phyloP scores from a whole-genome alignment of 1,284 basidiomycete genomes.

The Boletus sp. region DNA sequence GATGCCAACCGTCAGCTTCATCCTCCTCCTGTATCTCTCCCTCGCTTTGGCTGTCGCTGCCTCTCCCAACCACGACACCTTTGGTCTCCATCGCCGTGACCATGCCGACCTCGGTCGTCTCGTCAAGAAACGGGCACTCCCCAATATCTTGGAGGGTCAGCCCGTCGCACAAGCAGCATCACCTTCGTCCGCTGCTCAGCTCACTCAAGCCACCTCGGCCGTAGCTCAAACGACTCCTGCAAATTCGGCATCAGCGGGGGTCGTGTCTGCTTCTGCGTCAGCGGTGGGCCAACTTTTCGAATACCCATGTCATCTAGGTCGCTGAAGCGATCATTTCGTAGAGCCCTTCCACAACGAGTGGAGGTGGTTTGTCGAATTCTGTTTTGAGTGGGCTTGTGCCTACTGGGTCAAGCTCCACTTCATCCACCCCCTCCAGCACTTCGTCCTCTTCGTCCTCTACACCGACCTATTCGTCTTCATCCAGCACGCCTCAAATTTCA shows the following conservation, averaged over 20 bases:
- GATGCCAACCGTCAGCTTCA: constrained; percentile 45
- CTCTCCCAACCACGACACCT: constrained; percentile 44
- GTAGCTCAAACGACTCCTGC: constrained; percentile 12
- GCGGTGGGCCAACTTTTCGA: constrained; percentile 19
- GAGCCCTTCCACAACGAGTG: constrained; percentile 16
- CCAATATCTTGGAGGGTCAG: constrained; percentile 9
- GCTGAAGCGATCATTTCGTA: constrained; percentile 11
- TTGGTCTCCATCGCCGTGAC: constrained; percentile 44
- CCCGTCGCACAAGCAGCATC: constrained; percentile 11
- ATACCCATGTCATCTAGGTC: background rate
- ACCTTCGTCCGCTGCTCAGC: constrained; percentile 14
- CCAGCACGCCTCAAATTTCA: constrained; percentile 17
- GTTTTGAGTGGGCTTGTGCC: constrained; percentile 14
- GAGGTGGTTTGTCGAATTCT: constrained; percentile 3
- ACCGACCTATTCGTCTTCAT: constrained; percentile 16
- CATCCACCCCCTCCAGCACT: constrained; percentile 14
- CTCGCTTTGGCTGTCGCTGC: constrained; percentile 48
- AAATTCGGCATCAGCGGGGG: constrained; percentile 15
- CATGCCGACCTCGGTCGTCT: constrained; percentile 61
- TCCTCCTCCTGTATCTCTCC: constrained; percentile 56
- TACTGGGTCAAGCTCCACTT: constrained; percentile 14
- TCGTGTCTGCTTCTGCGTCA: constrained; percentile 16
- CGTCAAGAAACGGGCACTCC: constrained; percentile 57
- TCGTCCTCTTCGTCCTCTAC: constrained; percentile 20
- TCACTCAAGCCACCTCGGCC: constrained; percentile 12